phyloP scores from a whole-genome alignment of 768 basidiomycete species.

The Mycena pura region DNA sequence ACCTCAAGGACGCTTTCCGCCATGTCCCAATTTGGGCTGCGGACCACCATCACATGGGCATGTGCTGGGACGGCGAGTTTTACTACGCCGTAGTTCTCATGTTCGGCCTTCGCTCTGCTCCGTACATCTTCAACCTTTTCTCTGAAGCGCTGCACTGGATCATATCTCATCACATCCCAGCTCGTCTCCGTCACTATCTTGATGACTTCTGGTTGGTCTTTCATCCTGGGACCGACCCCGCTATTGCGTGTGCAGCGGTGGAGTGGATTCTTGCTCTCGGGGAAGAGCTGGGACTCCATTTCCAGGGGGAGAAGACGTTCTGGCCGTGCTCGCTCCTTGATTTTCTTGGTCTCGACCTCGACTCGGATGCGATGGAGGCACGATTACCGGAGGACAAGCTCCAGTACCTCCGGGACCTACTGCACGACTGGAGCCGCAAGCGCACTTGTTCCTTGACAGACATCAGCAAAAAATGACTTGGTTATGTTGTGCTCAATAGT shows the following conservation, averaged over 20 bases:
- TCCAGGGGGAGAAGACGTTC: slow-evolving; percentile 35
- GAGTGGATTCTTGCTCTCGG: slow-evolving; percentile 35
- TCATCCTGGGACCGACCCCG: not conserved
- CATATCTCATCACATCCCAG: slow-evolving; percentile 40
- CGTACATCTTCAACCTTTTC: slow-evolving; percentile 47
- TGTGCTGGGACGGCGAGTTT: slow-evolving; percentile 35
- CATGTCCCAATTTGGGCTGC: slow-evolving; percentile 39
- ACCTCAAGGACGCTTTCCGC: slow-evolving; percentile 42
- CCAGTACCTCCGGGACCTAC: slow-evolving; percentile 27
- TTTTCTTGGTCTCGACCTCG: slow-evolving; percentile 36
- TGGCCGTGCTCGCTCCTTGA: slow-evolving; percentile 30
- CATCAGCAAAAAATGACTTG: no score
- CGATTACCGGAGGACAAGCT: slow-evolving; percentile 41
- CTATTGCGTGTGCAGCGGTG: slow-evolving; percentile 22
- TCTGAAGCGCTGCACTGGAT: slow-evolving; percentile 46
- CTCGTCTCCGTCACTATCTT: slow-evolving; percentile 39
- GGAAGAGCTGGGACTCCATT: slow-evolving; percentile 36
- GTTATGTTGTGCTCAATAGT: no score
- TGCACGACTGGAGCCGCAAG: slow-evolving; percentile 28
- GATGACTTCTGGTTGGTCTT: slow-evolving; percentile 44
- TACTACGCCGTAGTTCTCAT: slow-evolving; percentile 39
- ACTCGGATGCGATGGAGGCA: slow-evolving; percentile 39
- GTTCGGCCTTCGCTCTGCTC: slow-evolving; percentile 37
- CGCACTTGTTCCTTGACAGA: slow-evolving; percentile 24
- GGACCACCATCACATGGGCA: slow-evolving; percentile 43